Percentiles rank a stretch among this genome's conserved stretches.
These are phyloP conservation scores for Selenicereus undatus DNA, from an alignment of 148 eudicot genomes.

Conservation along the genomic window DNA sequence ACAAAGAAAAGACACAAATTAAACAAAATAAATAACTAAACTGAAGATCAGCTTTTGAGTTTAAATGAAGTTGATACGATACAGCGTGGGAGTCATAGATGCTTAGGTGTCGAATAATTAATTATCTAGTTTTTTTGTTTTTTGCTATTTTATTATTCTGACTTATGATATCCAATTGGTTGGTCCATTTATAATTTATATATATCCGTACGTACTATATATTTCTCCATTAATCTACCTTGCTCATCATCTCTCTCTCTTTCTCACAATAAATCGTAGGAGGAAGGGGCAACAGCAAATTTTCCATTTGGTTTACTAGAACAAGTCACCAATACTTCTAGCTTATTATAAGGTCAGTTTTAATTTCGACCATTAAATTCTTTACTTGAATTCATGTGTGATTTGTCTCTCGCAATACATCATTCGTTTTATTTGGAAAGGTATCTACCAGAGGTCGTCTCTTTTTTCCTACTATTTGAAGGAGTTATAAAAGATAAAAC, in stretches of 20 bases:
- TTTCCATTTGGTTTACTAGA: neutral
- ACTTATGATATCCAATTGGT: neutral
- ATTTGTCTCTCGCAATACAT: too few species aligned
- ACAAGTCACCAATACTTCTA: neutral
- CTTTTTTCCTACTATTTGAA: too few species aligned
- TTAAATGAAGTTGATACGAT: constrained; percentile 17
- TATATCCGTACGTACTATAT: neutral
- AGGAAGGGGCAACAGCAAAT: neutral
- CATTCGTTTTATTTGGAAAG: too few species aligned
- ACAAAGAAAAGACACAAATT: too few species aligned
- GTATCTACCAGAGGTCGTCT: too few species aligned
- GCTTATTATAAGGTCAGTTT: constrained; percentile 9
- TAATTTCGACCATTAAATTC: neutral
- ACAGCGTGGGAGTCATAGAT: constrained; percentile 15
- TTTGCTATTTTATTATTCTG: neutral
- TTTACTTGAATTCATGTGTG: neutral
- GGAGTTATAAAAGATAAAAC: too few species aligned
- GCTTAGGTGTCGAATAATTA: constrained; percentile 20
- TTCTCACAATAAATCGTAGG: neutral
- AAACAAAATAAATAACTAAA: too few species aligned
- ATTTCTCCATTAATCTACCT: neutral
- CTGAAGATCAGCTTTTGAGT: too few species aligned
- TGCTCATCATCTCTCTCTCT: constrained; percentile 7
- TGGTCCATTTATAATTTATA: neutral
- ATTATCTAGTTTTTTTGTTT: neutral